A percentile compares a stretch with the other conserved stretches of the same genome.
phyloP scores from a whole-genome alignment of 2,329 filamentous ascomycete genomes.

The Botrytis cinerea region DNA sequence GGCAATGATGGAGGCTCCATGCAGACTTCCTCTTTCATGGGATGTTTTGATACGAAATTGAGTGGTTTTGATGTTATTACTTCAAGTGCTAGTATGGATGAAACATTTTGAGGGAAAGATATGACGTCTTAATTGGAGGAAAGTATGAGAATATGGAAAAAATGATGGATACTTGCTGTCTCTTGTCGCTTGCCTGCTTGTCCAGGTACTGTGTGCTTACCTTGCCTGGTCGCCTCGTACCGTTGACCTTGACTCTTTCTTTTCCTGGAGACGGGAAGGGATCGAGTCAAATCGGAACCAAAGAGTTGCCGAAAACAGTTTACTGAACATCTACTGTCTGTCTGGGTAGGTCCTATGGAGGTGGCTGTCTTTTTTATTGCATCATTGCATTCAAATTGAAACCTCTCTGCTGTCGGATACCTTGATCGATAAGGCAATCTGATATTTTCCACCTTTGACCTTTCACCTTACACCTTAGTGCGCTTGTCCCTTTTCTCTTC shows the following conservation, averaged over 20 bases:
- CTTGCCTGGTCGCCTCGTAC: background rate
- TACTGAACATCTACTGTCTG: background rate
- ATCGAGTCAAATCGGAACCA: background rate
- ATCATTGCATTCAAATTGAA: background rate
- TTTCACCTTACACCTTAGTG: background rate
- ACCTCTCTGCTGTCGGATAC: background rate
- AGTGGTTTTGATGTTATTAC: background rate
- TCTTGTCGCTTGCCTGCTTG: slow-evolving; percentile 13
- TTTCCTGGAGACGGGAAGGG: slow-evolving; percentile 13
- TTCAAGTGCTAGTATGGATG: background rate
- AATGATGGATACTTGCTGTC: slow-evolving; percentile 13
- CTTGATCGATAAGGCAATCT: background rate
- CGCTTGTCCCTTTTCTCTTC: background rate
- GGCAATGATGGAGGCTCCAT: slow-evolving; percentile 5
- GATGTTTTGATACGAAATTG: background rate
- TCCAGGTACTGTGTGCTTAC: background rate
- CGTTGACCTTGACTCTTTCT: slow-evolving; percentile 12
- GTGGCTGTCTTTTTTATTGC: background rate
- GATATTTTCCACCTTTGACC: background rate
- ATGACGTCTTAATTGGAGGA: background rate
- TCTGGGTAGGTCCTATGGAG: background rate
- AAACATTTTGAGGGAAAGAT: background rate
- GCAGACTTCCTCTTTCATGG: background rate
- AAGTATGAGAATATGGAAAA: background rate
- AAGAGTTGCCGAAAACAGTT: background rate